Base-by-base conservation (phyloP, 2,329 filamentous ascomycete genomes). In the Exophiala sp. region DNA sequence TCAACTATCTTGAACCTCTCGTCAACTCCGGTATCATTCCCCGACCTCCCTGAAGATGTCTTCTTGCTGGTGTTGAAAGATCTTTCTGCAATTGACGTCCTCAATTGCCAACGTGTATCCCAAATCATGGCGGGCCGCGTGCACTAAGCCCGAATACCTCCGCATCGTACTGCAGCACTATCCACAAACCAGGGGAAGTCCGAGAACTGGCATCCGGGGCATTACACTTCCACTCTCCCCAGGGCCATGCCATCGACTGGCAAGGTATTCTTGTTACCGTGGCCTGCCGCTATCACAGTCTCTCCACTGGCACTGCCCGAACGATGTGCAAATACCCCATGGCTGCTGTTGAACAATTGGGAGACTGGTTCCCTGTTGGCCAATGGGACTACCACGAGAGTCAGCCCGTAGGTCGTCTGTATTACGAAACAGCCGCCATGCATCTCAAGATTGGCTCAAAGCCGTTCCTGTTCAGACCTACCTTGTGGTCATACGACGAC, bases 401-500 rank as follows among this genome's bases (percentile, higher is more conserved):
- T 22, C 59, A 61, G 34, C 59, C 58, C 1, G 56, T 53, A 27
- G 58, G 59, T 10, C 52, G 59, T 32, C 43, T 61, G 34, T 60
- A 61, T 38, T 57, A 58, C 30, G 50, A 58, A 46, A 58, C 52
- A 21, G 58, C 58, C 2, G 51, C 55, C 27, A 49, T 50, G 18
- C 58, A 61, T 46, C 46, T 59, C 27, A 45, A 42, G 19, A 44
- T 57, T 27, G 50, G 55, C n/a, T 29, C 46, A 13, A 59, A 60
- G 35, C 51, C 69, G 66, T 62, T 64, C 27, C 57, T 63, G 4
- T 71, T 71, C 49, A 55, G 60, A 1, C 66, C 69, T 38, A 58
- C 68, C 3, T 63, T 71, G 46, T 84, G 81, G 81, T 76, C 73
- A 13, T 79, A 75, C 59, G 73, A 75, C n/a, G 72, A 77, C 37